Evolutionary conservation across 108 stramenopile genomes (phyloP).

Genomic region (Fistulifera pelliculosa): DNA sequence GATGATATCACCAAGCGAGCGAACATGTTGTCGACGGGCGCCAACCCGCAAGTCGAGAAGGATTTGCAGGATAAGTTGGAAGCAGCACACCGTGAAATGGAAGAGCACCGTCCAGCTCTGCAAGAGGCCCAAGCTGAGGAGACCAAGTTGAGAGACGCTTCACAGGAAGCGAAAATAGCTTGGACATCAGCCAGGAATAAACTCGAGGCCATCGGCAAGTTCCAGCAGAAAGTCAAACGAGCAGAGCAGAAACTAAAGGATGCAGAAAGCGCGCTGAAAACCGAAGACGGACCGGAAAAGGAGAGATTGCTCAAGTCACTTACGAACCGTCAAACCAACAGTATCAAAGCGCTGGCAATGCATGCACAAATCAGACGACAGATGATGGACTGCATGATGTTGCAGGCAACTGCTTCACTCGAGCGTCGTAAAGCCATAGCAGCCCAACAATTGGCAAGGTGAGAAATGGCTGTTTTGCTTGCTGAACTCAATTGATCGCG

Average conservation of each 20-base stretch:
- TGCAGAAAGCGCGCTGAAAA: constrained; percentile 36
- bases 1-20: constrained; percentile 33
- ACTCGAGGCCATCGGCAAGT: constrained; percentile 15
- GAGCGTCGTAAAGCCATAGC: constrained; percentile 35
- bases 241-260: constrained; percentile 46
- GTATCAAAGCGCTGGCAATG: constrained; percentile 30
- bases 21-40: constrained; percentile 38
- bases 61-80: constrained; percentile 27
- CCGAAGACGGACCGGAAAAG: constrained; percentile 54
- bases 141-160: constrained; percentile 16
- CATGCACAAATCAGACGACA: constrained; percentile 39
- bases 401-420: constrained; percentile 37
- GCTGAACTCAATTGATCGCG: not conserved
- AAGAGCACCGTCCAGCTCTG: constrained; percentile 27
- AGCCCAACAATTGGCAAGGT: constrained; percentile 32
- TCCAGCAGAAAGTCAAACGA: constrained; percentile 30
- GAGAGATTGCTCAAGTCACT: constrained; percentile 27
- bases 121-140: constrained; percentile 19
- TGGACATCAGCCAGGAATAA: constrained; percentile 29
- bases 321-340: constrained; percentile 28
- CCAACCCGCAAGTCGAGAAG: constrained; percentile 39
- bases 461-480: constrained; percentile 17
- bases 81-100: constrained; percentile 18
- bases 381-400: constrained; percentile 36
- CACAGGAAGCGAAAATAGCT: constrained; percentile 19